A percentile compares a stretch with the other conserved stretches of the same genome.
phyloP scores from a whole-genome alignment of 345 rosid genomes.

The Eucalyptus paniculata region DNA sequence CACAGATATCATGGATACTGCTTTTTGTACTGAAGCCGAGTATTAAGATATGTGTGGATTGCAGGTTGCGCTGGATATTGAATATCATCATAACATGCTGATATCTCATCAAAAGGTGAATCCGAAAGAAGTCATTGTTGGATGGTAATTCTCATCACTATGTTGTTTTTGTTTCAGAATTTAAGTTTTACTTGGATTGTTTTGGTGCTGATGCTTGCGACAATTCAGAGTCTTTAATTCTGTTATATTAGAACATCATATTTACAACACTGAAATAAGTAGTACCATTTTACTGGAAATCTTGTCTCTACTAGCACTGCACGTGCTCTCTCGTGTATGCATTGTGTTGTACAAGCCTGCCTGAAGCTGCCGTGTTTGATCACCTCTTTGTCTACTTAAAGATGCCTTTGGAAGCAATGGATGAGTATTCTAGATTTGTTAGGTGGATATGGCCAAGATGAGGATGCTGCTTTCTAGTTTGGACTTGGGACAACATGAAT shows the following conservation, averaged over 20 bases:
- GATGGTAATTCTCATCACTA: slow-evolving; percentile 46
- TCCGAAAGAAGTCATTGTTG: slow-evolving; percentile 90
- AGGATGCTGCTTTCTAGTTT: background rate
- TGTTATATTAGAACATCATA: background rate
- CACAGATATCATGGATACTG: background rate
- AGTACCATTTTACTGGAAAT: background rate
- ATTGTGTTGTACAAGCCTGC: background rate
- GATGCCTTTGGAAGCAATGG: background rate
- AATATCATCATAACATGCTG: slow-evolving; percentile 91
- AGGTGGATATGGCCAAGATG: background rate
- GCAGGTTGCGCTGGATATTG: slow-evolving; percentile 96
- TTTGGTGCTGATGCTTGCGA: background rate
- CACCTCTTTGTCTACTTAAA: background rate
- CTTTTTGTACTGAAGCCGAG: background rate
- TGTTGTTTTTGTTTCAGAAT: background rate
- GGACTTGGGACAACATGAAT: background rate
- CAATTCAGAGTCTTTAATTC: background rate
- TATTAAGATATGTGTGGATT: background rate
- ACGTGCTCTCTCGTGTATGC: background rate
- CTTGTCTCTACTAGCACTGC: background rate
- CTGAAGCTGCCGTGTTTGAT: background rate
- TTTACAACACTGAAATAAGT: background rate
- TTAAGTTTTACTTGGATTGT: background rate
- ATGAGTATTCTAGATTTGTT: background rate
- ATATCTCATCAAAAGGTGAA: slow-evolving; percentile 81